Conservation (phyloP, 176 grass and related monocot species). For the Elymus sibiricus region DNA sequence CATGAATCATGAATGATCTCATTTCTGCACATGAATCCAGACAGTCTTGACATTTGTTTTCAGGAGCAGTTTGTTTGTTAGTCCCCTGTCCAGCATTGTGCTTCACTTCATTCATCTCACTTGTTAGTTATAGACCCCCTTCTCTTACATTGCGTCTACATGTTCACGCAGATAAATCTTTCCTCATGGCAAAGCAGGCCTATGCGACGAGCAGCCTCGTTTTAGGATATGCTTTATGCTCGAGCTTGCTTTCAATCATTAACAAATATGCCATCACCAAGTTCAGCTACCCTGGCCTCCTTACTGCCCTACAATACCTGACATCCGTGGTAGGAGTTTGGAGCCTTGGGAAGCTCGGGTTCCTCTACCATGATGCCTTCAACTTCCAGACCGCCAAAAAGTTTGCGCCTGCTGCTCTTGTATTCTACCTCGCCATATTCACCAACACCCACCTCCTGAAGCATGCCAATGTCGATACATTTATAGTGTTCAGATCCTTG, state of each 20-base stretch:
- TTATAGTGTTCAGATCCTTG: constrained; percentile 69
- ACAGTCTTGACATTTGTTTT: neutral
- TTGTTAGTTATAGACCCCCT: neutral
- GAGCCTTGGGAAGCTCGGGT: constrained; percentile 40
- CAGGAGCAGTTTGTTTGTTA: neutral
- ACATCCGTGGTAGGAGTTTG: constrained; percentile 46
- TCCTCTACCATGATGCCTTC: constrained; percentile 64
- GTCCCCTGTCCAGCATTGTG: neutral
- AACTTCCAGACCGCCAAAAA: constrained; percentile 55
- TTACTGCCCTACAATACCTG: constrained; percentile 68
- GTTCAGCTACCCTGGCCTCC: constrained; percentile 65
- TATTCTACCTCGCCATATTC: constrained; percentile 80
- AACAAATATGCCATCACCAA: constrained; percentile 82
- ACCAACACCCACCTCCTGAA: constrained; percentile 72
- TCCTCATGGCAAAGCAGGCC: constrained; percentile 33
- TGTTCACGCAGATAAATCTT: constrained; percentile 21
- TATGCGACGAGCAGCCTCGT: constrained; percentile 48
- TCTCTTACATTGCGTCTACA: neutral
- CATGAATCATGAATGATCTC: neutral
- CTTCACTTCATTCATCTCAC: neutral
- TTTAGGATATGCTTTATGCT: constrained; percentile 57
- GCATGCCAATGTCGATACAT: constrained; percentile 75
- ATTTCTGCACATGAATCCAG: neutral
- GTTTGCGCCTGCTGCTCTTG: constrained; percentile 52
- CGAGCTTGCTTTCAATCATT: constrained; percentile 69